These are phyloP conservation scores for Candida frijolesensis DNA, from an alignment of 1,139 yeast species.

Conservation along the genomic window DNA sequence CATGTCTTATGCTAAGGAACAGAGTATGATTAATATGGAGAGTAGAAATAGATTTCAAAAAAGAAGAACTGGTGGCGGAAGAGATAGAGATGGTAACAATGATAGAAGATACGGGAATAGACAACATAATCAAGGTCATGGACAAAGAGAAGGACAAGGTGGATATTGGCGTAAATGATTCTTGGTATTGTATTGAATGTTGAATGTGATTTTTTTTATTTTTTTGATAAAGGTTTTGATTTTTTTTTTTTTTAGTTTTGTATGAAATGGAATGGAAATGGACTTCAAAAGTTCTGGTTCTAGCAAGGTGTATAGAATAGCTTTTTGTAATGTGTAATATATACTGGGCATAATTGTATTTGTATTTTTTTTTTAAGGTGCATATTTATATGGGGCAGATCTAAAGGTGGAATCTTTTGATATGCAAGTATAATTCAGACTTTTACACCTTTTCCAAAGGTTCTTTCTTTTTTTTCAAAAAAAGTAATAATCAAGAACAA, in stretches of 20 bases:
- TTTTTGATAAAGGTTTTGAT: neutral
- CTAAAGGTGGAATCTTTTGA: neutral
- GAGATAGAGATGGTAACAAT: conserved; percentile 15
- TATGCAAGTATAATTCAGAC: neutral
- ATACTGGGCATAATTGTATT: neutral
- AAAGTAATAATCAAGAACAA: neutral
- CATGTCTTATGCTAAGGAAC: conserved; percentile 81
- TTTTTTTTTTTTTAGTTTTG: neutral
- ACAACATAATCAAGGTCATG: conserved; percentile 2
- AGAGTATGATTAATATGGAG: conserved; percentile 55
- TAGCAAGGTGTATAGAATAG: neutral
- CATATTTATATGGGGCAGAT: neutral
- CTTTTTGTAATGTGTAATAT: conserved; percentile 1
- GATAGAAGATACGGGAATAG: conserved; percentile 6
- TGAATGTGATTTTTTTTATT: neutral
- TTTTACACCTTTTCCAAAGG: neutral
- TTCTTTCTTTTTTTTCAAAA: no score
- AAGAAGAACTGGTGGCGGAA: conserved; percentile 38
- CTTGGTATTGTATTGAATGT: neutral
- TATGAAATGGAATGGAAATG: no score
- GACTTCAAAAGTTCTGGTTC: neutral
- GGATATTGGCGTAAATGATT: conserved; percentile 4
- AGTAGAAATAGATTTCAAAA: conserved; percentile 52
- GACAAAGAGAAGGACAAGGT: no score
- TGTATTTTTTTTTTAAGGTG: neutral